These are phyloP conservation scores for Quercus bicolor DNA, from an alignment of 306 rosid species.

Conservation along the genomic window DNA sequence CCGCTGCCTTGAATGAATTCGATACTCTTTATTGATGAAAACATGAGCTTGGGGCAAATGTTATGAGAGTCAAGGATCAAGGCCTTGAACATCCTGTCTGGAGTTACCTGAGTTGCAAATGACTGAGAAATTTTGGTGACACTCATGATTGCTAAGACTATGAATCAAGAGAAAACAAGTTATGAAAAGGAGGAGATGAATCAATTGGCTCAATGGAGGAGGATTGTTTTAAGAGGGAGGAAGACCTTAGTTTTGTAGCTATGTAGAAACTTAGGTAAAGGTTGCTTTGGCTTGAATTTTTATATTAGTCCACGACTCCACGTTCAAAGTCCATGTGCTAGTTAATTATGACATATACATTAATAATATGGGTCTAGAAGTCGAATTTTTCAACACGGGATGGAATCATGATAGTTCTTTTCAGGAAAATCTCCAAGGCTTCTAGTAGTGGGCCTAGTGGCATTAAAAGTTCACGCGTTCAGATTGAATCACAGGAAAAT, in stretches of 20 bases:
- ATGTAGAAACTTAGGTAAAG: neutral
- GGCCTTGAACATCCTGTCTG: constrained; percentile 63
- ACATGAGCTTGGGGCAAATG: constrained; percentile 43
- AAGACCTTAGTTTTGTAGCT: neutral
- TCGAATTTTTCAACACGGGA: constrained; percentile 12
- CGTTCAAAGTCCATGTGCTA: neutral
- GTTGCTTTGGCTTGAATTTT: neutral
- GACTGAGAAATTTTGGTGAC: constrained; percentile 29
- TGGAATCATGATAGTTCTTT: too few species aligned
- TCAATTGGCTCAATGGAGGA: neutral
- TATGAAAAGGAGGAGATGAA: neutral
- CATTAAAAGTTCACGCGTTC: neutral
- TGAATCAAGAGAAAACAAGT: neutral
- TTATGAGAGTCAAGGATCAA: constrained; percentile 38
- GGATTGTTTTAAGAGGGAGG: neutral
- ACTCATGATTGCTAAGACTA: constrained; percentile 13
- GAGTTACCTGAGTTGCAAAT: constrained; percentile 33
- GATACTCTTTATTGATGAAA: constrained; percentile 43
- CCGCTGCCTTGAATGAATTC: constrained; percentile 42
- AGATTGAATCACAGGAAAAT: neutral
- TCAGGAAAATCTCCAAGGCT: neutral
- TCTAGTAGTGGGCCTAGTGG: neutral
- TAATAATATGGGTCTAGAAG: neutral
- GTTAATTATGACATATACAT: neutral
- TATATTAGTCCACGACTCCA: neutral